Conservation (phyloP, 768 basidiomycete species). For the Suillus plorans region DNA sequence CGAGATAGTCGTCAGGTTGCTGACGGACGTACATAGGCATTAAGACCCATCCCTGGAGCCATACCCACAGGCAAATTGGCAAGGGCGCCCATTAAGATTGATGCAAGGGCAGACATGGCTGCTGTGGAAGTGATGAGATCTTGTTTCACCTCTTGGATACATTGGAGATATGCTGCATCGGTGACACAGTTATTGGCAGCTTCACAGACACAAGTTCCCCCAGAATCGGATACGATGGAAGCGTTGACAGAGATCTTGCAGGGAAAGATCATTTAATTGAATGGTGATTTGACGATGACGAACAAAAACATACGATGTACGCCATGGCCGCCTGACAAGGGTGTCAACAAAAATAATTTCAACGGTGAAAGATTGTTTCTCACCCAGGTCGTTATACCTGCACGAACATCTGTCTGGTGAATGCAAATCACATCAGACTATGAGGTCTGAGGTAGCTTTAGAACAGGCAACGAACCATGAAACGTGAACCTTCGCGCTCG, state of each 20-base stretch:
- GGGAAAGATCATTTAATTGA: constrained; percentile 3
- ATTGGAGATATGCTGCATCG: constrained; percentile 54
- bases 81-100: constrained; percentile 78
- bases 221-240: constrained; percentile 69
- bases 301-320: constrained; percentile 6
- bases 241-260: constrained; percentile 82
- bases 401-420: constrained; percentile 70
- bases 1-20: neutral
- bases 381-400: constrained; percentile 82
- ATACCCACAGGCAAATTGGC: constrained; percentile 90
- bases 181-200: constrained; percentile 51
- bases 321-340: neutral
- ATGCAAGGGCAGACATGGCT: constrained; percentile 70
- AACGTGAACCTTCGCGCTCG: constrained; percentile 63
- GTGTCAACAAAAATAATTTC: constrained; percentile 10
- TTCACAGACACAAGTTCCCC: constrained; percentile 80
- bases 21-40: constrained; percentile 63
- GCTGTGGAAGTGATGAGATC: constrained; percentile 86
- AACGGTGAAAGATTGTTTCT: constrained; percentile 20
- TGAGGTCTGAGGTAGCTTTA: constrained; percentile 9
- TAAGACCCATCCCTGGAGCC: constrained; percentile 83
- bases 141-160: constrained; percentile 59
- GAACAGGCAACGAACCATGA: constrained; percentile 41
- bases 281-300: neutral
- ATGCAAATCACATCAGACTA: neutral